Conservation (phyloP, 768 basidiomycete genomes). For the Crucibulum laeve region DNA sequence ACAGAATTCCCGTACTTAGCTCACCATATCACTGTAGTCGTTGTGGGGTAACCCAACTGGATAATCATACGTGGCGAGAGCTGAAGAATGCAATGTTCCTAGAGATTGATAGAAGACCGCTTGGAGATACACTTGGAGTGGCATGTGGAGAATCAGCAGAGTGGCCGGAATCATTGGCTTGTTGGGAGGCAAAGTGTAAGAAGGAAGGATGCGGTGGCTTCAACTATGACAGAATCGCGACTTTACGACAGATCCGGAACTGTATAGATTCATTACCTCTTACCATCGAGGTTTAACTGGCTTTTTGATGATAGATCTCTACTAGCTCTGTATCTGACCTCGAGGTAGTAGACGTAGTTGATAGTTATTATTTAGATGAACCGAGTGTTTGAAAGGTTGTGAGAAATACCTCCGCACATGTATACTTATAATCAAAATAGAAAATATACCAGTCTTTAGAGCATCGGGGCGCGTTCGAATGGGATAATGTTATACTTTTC, state of each 20-base stretch:
- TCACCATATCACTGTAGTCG: conserved; percentile 42
- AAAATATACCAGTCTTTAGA: no score
- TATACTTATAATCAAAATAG: no score
- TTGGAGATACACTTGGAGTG: conserved; percentile 49
- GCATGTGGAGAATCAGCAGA: conserved; percentile 39
- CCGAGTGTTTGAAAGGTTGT: no score
- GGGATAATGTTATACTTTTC: no score
- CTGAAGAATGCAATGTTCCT: conserved; percentile 51
- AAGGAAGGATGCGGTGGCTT: conserved; percentile 44
- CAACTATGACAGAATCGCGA: conserved; percentile 56
- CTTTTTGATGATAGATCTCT: no score
- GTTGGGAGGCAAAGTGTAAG: conserved; percentile 59
- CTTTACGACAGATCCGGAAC: conserved; percentile 52
- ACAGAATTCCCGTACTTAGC: conserved; percentile 10
- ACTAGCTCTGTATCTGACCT: no score
- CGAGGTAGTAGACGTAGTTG: no score
- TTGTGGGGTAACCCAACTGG: conserved; percentile 47
- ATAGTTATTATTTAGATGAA: no score
- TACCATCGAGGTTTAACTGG: conserved; percentile 23
- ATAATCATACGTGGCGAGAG: conserved; percentile 60
- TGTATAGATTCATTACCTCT: conserved; percentile 52
- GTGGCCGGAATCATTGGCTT: conserved; percentile 57
- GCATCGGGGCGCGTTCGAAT: no score
- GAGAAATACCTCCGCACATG: no score
- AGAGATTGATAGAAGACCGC: conserved; percentile 57